Evolutionary conservation across 768 basidiomycete species (phyloP).

Genomic region (Rickenella mellea): DNA sequence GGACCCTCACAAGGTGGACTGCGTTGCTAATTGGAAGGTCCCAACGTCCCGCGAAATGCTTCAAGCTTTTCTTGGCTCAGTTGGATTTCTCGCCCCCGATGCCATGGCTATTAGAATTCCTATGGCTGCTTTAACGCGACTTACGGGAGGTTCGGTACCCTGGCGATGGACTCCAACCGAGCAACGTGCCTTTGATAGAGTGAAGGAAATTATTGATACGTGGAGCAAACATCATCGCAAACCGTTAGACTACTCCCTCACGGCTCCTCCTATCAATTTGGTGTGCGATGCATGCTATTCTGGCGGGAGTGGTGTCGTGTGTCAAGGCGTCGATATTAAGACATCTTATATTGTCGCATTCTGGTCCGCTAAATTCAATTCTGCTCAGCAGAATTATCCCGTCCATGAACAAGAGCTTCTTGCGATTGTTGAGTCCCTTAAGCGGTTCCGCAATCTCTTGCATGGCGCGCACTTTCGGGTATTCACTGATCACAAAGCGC

Average conservation of each 20-base stretch:
- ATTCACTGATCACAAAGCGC: slow-evolving; percentile 21
- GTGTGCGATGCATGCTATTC: slow-evolving; percentile 23
- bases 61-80: slow-evolving; percentile 22
- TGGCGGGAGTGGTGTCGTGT: slow-evolving; percentile 20
- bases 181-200: slow-evolving; percentile 22
- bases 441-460: slow-evolving; percentile 21
- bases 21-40: slow-evolving; percentile 19
- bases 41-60: slow-evolving; percentile 23
- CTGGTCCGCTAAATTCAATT: slow-evolving; percentile 25
- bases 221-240: slow-evolving; percentile 14
- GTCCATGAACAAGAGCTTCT: slow-evolving; percentile 31
- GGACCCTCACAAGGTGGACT: slow-evolving; percentile 35
- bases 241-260: slow-evolving; percentile 14
- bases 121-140: slow-evolving; percentile 22
- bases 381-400: slow-evolving; percentile 30
- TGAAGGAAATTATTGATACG: slow-evolving; percentile 13
- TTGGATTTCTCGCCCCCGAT: slow-evolving; percentile 25
- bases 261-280: slow-evolving; percentile 17
- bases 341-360: slow-evolving; percentile 19
- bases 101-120: slow-evolving; percentile 23
- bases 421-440: slow-evolving; percentile 27
- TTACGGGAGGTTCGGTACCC: slow-evolving; percentile 7
- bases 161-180: slow-evolving; percentile 20
- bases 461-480: slow-evolving; percentile 20
- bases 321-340: slow-evolving; percentile 18